Evolutionary conservation across 1,284 basidiomycete species (phyloP), one percentile per base, ranked within the genome.

Genomic region (Caloboletus firmus): DNA sequence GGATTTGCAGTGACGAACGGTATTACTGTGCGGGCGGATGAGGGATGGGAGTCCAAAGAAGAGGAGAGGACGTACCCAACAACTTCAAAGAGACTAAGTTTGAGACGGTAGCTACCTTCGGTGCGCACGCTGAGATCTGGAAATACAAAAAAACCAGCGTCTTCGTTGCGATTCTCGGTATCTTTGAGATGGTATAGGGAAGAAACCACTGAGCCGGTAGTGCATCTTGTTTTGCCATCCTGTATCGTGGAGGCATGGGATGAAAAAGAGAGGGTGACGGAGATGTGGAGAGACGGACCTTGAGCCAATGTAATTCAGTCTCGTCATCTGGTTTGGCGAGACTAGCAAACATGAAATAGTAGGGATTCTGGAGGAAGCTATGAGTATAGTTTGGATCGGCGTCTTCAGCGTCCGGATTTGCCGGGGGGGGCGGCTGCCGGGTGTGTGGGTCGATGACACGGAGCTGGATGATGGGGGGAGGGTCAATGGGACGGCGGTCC

Each of bases 181-280:
- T 98, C 96, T 69, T 95, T 95, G 55, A 98, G 79, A 65, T 97
- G 94, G 70, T 97, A 98, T n/a, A 98, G 76, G 6, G 89, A 92
- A 0, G 92, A 94, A 2, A 97, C 95, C 44, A 93, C 91, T 3
- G 85, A 91, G 43, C 94, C 93, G 0, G 91, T 93, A 2, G 93
- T 89, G 74, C 89, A 93, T 28, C 91, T 78, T 39, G 90, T 95
- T 65, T 91, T 89, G n/a, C 93, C 92, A 62, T 96, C 94, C 80
- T 85, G 47, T 12, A 12, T 30, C 4, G 12, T 7, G 13, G 56
- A 32, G 35, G 22, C 24, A 17, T 17, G 24, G 22, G n/a, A 31
- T 42, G 5, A 52, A 45, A 51, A 44, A 32, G 17, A 30, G 18
- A 9, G 13, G 13, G 26, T 20, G 51, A 42, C 11, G 47, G 12